These are phyloP conservation scores for Mycena galopus DNA, from an alignment of 768 basidiomycete species.

Conservation along the genomic window DNA sequence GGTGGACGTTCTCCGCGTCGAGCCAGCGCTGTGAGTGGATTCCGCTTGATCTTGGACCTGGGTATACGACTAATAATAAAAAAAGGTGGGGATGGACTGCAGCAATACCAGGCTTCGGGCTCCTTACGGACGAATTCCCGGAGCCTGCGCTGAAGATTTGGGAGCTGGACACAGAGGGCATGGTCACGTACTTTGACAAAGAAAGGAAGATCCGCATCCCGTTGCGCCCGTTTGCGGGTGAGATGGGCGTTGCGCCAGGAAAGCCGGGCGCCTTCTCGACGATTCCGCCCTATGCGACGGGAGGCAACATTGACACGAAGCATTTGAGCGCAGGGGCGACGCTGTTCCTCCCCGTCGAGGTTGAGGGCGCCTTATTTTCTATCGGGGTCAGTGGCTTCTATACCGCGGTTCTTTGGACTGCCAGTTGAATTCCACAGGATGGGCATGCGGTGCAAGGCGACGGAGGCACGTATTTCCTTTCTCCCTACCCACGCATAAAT, in stretches of 20 bases:
- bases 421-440: slow-evolving; percentile 53
- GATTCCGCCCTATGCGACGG: slow-evolving; percentile 72
- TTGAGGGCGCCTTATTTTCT: slow-evolving; percentile 71
- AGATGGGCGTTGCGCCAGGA: slow-evolving; percentile 73
- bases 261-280: slow-evolving; percentile 66
- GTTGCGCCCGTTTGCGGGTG: slow-evolving; percentile 69
- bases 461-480: slow-evolving; percentile 59
- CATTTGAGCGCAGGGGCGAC: slow-evolving; percentile 68
- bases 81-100: slow-evolving; percentile 82
- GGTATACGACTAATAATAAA: too few relatives aligned
- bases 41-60: too few relatives aligned
- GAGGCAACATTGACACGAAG: slow-evolving; percentile 73
- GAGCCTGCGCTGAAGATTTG: slow-evolving; percentile 68
- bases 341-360: slow-evolving; percentile 69
- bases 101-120: slow-evolving; percentile 69
- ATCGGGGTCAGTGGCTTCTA: slow-evolving; percentile 61
- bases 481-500: not conserved
- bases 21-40: slow-evolving; percentile 62
- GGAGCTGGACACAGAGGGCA: slow-evolving; percentile 56
- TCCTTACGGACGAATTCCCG: slow-evolving; percentile 67
- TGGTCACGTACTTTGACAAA: slow-evolving; percentile 66
- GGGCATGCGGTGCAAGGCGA: slow-evolving; percentile 78
- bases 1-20: slow-evolving; percentile 67
- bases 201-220: slow-evolving; percentile 63
- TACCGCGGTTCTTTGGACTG: slow-evolving; percentile 7